These are phyloP conservation scores for Myxozyma lipomycoides DNA, from an alignment of 805 yeast species.

Conservation along the genomic window DNA sequence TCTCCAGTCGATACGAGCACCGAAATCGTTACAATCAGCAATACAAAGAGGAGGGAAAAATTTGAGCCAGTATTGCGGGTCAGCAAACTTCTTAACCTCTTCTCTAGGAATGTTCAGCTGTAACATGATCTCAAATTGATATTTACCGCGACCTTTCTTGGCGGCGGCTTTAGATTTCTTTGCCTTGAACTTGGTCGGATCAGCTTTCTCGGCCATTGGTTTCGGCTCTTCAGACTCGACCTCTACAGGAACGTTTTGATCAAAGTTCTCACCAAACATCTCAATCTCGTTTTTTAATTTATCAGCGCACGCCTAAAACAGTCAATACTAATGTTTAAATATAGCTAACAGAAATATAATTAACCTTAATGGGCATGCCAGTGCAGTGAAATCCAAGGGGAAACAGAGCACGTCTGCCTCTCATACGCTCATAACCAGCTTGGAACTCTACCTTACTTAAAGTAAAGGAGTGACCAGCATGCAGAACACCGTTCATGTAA, in stretches of 20 bases:
- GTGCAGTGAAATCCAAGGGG: constrained; percentile 99
- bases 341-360: too few relatives aligned
- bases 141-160: constrained; percentile 89
- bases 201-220: constrained; percentile 38
- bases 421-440: constrained; percentile 90
- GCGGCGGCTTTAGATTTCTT: constrained; percentile 92
- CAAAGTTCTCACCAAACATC: constrained; percentile 77
- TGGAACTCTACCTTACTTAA: constrained; percentile 90
- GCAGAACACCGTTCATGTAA: constrained; percentile 97
- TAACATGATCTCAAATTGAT: constrained; percentile 93
- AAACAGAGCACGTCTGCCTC: constrained; percentile 85
- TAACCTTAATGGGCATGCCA: constrained; percentile 83
- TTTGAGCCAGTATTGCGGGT: constrained; percentile 84
- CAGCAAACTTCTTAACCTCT: constrained; percentile 84
- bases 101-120: constrained; percentile 84
- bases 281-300: constrained; percentile 90
- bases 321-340: too few relatives aligned
- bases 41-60: constrained; percentile 89
- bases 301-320: constrained; percentile 78
- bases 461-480: constrained; percentile 96
- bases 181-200: constrained; percentile 85
- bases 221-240: constrained; percentile 39
- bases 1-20: constrained; percentile 98
- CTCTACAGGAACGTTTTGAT: constrained; percentile 51
- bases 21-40: constrained; percentile 71